Percentiles rank a stretch among this genome's conserved stretches.
Evolutionary conservation across 208 protist genomes (phyloP).

Genomic region (Leishmania aethiopica): DNA sequence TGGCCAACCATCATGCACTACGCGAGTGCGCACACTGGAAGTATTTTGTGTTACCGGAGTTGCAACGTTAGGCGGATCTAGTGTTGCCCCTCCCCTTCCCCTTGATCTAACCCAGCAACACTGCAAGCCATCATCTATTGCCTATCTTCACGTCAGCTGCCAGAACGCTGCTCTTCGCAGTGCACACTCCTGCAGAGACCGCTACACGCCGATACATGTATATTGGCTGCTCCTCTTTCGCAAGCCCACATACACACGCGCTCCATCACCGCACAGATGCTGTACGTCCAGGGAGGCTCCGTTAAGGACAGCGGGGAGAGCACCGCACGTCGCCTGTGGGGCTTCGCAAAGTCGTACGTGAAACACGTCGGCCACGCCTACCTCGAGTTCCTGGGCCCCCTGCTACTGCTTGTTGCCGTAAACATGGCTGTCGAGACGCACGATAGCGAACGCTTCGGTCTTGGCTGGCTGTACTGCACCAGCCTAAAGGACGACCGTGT

Average conservation of each 20-base stretch:
- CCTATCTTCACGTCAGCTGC: neutral
- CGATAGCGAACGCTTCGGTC: conserved; percentile 81
- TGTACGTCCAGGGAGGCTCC: conserved; percentile 25
- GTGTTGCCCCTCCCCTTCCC: neutral
- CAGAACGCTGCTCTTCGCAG: neutral
- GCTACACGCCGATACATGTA: neutral
- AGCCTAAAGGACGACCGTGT: conserved; percentile 61
- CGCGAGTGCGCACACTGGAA: neutral
- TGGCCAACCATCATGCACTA: neutral
- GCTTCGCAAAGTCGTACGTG: conserved; percentile 64
- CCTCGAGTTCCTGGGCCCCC: conserved; percentile 56
- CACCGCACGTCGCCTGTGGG: conserved; percentile 21
- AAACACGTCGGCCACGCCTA: conserved; percentile 48
- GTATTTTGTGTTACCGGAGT: neutral
- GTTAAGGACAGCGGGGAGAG: conserved; percentile 23
- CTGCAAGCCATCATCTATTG: neutral
- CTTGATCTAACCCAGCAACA: neutral
- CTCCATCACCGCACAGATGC: neutral
- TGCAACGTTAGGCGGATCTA: neutral
- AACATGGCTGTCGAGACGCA: conserved; percentile 57
- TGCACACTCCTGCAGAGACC: neutral
- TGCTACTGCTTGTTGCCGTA: conserved; percentile 52
- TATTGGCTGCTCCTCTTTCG: neutral
- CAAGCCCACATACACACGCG: conserved; percentile 3
- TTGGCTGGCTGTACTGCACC: conserved; percentile 72